These are phyloP conservation scores for Colletotrichum horii DNA, from an alignment of 2,329 filamentous ascomycete species.

Conservation along the genomic window DNA sequence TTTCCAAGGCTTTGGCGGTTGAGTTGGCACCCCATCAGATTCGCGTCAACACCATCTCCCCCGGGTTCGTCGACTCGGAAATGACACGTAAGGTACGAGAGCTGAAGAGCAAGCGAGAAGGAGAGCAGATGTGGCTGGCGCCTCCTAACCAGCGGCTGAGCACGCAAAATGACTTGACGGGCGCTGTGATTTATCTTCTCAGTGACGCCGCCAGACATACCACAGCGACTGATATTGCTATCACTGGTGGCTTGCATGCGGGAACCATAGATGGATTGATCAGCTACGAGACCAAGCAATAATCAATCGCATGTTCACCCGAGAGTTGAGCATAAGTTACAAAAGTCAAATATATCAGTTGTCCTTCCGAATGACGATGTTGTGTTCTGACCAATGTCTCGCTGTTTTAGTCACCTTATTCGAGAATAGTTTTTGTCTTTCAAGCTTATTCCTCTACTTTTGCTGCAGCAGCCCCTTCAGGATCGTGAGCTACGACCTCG, in stretches of 20 bases:
- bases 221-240: slow-evolving; percentile 47
- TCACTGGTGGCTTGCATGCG: slow-evolving; percentile 47
- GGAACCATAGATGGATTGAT: slow-evolving; percentile 42
- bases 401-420: fast-evolving
- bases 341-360: neutral
- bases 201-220: slow-evolving; percentile 48
- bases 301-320: neutral
- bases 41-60: slow-evolving; percentile 42
- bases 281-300: slow-evolving; percentile 30
- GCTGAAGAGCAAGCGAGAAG: slow-evolving; percentile 35
- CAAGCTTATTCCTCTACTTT: neutral
- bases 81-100: slow-evolving; percentile 37
- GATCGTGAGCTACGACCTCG: neutral
- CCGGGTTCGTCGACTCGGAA: slow-evolving; percentile 41
- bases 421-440: neutral
- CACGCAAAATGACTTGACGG: slow-evolving; percentile 45
- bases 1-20: slow-evolving; percentile 41
- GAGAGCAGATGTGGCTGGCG: slow-evolving; percentile 40
- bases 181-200: slow-evolving; percentile 46
- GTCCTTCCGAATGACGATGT: neutral
- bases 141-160: slow-evolving; percentile 44
- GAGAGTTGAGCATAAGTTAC: neutral
- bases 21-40: slow-evolving; percentile 41
- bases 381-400: neutral
- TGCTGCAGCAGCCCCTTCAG: neutral